These are phyloP conservation scores for Mucor lusitanicus DNA, from an alignment of 371 early-diverging fungal species.

Conservation along the genomic window DNA sequence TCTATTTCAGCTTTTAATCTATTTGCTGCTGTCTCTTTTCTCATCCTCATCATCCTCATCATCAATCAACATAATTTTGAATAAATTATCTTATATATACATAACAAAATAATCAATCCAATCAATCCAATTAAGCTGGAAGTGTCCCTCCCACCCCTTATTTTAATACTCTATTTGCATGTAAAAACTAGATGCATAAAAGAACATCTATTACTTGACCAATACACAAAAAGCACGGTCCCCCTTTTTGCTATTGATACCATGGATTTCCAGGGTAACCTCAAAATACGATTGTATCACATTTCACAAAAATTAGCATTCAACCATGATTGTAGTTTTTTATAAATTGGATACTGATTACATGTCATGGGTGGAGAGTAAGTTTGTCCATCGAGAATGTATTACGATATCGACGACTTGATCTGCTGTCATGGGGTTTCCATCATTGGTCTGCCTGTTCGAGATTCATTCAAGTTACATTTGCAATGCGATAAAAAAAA, in stretches of 20 bases:
- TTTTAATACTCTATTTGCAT: neutral
- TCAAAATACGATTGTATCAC: neutral
- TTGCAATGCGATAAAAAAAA: neutral
- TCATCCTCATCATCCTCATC: neutral
- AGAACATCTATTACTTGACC: neutral
- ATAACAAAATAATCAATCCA: neutral
- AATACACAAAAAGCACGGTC: neutral
- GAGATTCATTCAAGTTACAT: neutral
- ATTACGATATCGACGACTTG: neutral
- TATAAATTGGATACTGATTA: neutral
- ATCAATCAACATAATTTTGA: neutral
- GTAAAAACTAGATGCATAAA: neutral
- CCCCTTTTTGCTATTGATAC: neutral
- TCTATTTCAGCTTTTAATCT: neutral
- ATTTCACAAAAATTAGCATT: neutral
- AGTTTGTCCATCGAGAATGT: neutral
- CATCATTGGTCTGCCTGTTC: neutral
- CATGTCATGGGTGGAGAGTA: neutral
- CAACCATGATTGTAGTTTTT: constrained; percentile 1
- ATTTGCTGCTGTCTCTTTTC: neutral
- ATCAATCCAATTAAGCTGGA: neutral
- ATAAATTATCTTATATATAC: neutral
- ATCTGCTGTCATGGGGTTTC: neutral
- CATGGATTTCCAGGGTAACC: neutral
- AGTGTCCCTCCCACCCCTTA: neutral